These are phyloP conservation scores for Isabelozyma heimii DNA, from an alignment of 805 yeast genomes.

Conservation along the genomic window DNA sequence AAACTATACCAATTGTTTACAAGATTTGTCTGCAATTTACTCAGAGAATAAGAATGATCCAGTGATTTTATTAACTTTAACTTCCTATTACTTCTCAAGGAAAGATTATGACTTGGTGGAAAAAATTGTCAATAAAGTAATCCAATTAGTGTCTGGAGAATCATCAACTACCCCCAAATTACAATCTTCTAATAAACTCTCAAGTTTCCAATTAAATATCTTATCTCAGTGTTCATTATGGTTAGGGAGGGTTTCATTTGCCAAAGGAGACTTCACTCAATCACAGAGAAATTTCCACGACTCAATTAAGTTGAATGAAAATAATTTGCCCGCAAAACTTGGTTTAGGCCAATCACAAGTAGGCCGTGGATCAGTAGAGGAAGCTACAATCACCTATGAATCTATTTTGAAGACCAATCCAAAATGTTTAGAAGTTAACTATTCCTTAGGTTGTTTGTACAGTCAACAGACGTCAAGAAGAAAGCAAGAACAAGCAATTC, in stretches of 20 bases:
- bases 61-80: constrained; percentile 62
- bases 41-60: constrained; percentile 48
- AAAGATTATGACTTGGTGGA: constrained; percentile 58
- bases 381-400: constrained; percentile 84
- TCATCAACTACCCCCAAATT: constrained; percentile 10
- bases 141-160: constrained; percentile 22
- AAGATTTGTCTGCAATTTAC: constrained; percentile 38
- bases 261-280: constrained; percentile 55
- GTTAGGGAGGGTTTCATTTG: constrained; percentile 78
- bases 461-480: constrained; percentile 42
- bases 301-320: constrained; percentile 63
- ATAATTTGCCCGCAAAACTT: constrained; percentile 65
- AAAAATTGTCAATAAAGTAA: constrained; percentile 51
- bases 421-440: constrained; percentile 69
- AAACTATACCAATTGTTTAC: constrained; percentile 59
- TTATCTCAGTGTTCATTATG: constrained; percentile 56
- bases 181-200: constrained; percentile 14
- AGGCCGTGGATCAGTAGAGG: constrained; percentile 69
- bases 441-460: constrained; percentile 73
- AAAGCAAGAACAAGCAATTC: constrained; percentile 54
- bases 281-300: constrained; percentile 74
- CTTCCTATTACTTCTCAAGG: constrained; percentile 70
- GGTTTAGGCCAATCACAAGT: constrained; percentile 87
- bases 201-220: constrained; percentile 26
- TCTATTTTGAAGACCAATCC: constrained; percentile 62